A percentile compares a stretch with the other conserved stretches of the same genome.
These are phyloP conservation scores for Arachis monticola DNA, from an alignment of 331 rosid genomes.

Conservation along the genomic window DNA sequence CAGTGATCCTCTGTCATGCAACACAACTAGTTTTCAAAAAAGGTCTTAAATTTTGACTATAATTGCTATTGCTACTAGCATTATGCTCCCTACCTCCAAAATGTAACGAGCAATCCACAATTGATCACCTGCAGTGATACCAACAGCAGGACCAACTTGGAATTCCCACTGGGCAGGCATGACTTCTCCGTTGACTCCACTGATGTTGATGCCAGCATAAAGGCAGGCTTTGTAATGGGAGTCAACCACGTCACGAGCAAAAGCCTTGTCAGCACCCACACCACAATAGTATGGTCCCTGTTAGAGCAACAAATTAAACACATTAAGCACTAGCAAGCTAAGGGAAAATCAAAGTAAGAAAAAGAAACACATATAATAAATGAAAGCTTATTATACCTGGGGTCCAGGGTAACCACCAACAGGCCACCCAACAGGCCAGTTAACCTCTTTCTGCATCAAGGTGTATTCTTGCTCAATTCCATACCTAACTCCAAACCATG, in stretches of 20 bases:
- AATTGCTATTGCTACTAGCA: neutral
- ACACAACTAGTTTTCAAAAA: neutral
- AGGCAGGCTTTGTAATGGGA: slow-evolving; percentile 92
- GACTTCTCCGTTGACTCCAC: slow-evolving; percentile 94
- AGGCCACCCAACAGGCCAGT: slow-evolving; percentile 96
- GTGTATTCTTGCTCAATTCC: slow-evolving; percentile 98
- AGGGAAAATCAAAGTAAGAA: neutral
- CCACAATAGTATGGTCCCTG: slow-evolving; percentile 95
- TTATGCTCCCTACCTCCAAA: slow-evolving; percentile 85
- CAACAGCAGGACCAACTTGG: slow-evolving; percentile 94
- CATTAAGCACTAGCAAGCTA: too few relatives aligned
- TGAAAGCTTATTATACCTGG: slow-evolving; percentile 54
- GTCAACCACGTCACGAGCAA: slow-evolving; percentile 86
- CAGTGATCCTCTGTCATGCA: slow-evolving; percentile 84
- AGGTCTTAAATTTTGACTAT: neutral
- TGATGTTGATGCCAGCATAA: slow-evolving; percentile 82
- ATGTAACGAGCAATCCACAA: slow-evolving; percentile 94
- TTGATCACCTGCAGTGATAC: slow-evolving; percentile 84
- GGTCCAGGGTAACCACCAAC: slow-evolving; percentile 93
- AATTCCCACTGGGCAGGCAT: slow-evolving; percentile 99
- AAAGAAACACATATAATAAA: too few relatives aligned
- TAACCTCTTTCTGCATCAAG: slow-evolving; percentile 76
- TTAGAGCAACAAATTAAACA: neutral
- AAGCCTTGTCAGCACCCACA: slow-evolving; percentile 86
- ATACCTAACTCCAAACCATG: slow-evolving; percentile 61